Percentiles rank a stretch among this genome's conserved stretches.
phyloP scores from a whole-genome alignment of 805 yeast genomes.

The Candida dajiaensis region DNA sequence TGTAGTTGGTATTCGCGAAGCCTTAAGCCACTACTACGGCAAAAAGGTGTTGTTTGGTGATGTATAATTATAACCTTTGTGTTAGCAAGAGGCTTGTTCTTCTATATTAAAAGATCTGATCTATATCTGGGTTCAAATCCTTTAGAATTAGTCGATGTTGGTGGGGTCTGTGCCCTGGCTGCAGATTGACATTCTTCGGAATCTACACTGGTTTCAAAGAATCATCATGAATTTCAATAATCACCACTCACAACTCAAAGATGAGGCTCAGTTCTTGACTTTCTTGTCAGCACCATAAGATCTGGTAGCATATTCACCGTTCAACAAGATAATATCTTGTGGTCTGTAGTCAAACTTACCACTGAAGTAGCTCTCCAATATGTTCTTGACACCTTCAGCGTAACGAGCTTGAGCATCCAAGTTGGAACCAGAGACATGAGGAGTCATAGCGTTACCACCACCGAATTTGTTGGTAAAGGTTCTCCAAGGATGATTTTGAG shows the following conservation, averaged over 20 bases:
- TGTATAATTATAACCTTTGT: too few relatives aligned
- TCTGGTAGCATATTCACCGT: conserved; percentile 69
- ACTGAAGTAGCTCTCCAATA: conserved; percentile 56
- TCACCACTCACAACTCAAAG: too few relatives aligned
- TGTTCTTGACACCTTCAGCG: conserved; percentile 61
- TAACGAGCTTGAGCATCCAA: conserved; percentile 76
- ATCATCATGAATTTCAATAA: too few relatives aligned
- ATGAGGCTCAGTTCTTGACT: conserved; percentile 12
- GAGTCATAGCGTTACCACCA: conserved; percentile 82
- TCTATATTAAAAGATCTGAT: too few relatives aligned
- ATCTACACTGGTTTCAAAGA: too few relatives aligned
- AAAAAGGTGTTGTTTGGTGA: too few relatives aligned
- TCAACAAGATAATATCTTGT: conserved; percentile 65
- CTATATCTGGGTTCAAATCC: too few relatives aligned
- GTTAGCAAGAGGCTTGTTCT: too few relatives aligned
- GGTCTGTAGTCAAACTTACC: conserved; percentile 64
- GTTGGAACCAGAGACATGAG: conserved; percentile 75
- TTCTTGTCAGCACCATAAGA: conserved; percentile 57
- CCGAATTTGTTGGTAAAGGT: conserved; percentile 56
- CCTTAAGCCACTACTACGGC: too few relatives aligned
- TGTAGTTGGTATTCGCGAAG: not conserved
- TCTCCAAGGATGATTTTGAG: conserved; percentile 75
- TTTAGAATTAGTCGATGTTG: too few relatives aligned
- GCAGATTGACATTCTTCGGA: too few relatives aligned
- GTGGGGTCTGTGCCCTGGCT: too few relatives aligned